Percentiles rank a stretch among this genome's conserved stretches.
Conservation (phyloP, 139 green algal genomes). For the Asterochloris sp. region DNA sequence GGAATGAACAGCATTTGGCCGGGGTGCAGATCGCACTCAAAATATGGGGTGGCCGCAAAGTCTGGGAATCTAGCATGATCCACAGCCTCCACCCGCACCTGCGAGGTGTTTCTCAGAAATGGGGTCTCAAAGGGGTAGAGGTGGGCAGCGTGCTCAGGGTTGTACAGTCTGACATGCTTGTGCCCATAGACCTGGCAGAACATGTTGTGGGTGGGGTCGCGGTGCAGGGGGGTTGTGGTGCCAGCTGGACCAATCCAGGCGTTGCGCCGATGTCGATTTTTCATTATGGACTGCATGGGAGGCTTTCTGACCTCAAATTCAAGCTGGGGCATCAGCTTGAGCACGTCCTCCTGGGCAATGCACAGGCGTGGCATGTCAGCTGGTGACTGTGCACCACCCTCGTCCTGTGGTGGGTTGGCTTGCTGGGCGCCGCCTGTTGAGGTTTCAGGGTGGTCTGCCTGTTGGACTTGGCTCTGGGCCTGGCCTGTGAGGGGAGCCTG, state of each 20-base stretch:
- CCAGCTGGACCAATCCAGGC: slow-evolving; percentile 20
- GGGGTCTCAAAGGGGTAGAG: slow-evolving; percentile 8
- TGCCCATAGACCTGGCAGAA: slow-evolving; percentile 5
- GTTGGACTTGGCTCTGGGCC: too few relatives aligned
- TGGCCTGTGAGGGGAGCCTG: too few relatives aligned
- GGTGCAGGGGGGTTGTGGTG: slow-evolving; percentile 8
- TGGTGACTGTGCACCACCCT: too few relatives aligned
- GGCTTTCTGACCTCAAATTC: too few relatives aligned
- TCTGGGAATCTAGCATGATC: background rate
- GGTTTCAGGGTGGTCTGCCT: too few relatives aligned
- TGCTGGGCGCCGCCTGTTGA: too few relatives aligned
- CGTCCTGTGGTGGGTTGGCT: too few relatives aligned
- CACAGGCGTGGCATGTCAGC: too few relatives aligned
- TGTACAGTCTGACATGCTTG: slow-evolving; percentile 6
- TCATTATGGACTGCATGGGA: too few relatives aligned
- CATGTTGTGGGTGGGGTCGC: slow-evolving; percentile 17
- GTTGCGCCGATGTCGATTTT: background rate
- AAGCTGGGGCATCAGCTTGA: too few relatives aligned
- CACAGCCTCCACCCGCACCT: background rate
- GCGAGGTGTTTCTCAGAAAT: slow-evolving; percentile 5
- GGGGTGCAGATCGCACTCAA: background rate
- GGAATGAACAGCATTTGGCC: slow-evolving; percentile 21
- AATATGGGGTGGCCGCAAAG: background rate
- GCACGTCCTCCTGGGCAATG: too few relatives aligned
- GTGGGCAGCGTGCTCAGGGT: background rate